Conservation (phyloP, 73 alveolate genomes). For the Tetrahymena elliotti region DNA sequence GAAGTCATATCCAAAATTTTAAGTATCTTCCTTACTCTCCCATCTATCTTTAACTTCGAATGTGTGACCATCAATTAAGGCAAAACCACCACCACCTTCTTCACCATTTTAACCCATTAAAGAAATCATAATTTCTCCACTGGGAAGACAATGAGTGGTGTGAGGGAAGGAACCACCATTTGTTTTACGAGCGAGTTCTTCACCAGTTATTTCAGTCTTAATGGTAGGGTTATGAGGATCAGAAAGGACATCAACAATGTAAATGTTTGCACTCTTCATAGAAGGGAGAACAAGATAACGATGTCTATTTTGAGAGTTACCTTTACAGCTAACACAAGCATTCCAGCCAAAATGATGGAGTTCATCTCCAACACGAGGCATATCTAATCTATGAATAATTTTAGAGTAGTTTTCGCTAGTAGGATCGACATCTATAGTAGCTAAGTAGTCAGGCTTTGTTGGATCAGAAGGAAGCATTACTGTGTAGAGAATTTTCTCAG, state of each 20-base stretch:
- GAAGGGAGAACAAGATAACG: neutral
- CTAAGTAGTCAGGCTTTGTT: constrained; percentile 43
- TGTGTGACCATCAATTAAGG: neutral
- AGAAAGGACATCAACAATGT: neutral
- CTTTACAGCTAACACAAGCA: neutral
- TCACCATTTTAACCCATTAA: constrained; percentile 2
- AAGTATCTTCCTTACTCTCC: neutral
- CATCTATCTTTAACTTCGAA: constrained; percentile 1
- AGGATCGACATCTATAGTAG: constrained; percentile 41
- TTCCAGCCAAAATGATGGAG: constrained; percentile 48
- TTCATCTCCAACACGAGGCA: constrained; percentile 42
- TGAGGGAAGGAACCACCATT: neutral
- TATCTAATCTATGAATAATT: constrained; percentile 26
- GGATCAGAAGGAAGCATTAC: neutral
- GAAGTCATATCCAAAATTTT: constrained; percentile 6
- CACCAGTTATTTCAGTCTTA: neutral
- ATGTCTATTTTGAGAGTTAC: neutral
- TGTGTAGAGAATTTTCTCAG: neutral
- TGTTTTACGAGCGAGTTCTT: neutral
- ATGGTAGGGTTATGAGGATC: neutral
- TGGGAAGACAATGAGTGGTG: neutral
- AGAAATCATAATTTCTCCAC: constrained; percentile 1
- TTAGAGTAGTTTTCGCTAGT: constrained; percentile 9
- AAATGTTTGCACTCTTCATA: neutral
- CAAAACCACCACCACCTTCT: constrained; percentile 10